These are phyloP conservation scores for Medicago lupulina DNA, from an alignment of 306 rosid genomes.

Conservation along the genomic window DNA sequence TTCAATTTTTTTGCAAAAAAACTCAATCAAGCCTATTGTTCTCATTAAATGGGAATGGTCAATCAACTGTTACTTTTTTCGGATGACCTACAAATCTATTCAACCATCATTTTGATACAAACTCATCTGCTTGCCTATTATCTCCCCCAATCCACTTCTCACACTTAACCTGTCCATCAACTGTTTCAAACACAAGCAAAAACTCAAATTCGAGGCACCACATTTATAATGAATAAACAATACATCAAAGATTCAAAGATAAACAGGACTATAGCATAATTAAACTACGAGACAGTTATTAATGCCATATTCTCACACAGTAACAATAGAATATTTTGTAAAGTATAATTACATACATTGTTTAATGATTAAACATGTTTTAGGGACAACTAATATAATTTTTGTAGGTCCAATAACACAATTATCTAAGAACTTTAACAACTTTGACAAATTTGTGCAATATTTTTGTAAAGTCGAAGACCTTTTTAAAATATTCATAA, in stretches of 20 bases:
- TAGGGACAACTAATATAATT: no score
- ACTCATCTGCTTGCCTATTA: constrained; percentile 55
- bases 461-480: no score
- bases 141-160: constrained; percentile 93
- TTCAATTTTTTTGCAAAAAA: no score
- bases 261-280: background rate
- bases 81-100: constrained; percentile 79
- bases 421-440: no score
- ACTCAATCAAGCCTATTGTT: constrained; percentile 36
- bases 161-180: constrained; percentile 91
- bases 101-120: constrained; percentile 88
- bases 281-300: background rate
- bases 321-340: background rate
- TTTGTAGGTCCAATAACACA: no score
- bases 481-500: no score
- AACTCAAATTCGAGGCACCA: constrained; percentile 43
- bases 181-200: constrained; percentile 59
- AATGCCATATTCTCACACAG: background rate
- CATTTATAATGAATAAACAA: constrained; percentile 17
- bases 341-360: no score
- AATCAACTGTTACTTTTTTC: constrained; percentile 67
- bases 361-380: no score
- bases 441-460: no score
- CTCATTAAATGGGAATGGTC: constrained; percentile 90
- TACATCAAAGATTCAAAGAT: constrained; percentile 9